A percentile compares a stretch with the other conserved stretches of the same genome.
These are phyloP conservation scores for Macrolepiota fuliginosa DNA, from an alignment of 768 basidiomycete genomes.

Conservation along the genomic window DNA sequence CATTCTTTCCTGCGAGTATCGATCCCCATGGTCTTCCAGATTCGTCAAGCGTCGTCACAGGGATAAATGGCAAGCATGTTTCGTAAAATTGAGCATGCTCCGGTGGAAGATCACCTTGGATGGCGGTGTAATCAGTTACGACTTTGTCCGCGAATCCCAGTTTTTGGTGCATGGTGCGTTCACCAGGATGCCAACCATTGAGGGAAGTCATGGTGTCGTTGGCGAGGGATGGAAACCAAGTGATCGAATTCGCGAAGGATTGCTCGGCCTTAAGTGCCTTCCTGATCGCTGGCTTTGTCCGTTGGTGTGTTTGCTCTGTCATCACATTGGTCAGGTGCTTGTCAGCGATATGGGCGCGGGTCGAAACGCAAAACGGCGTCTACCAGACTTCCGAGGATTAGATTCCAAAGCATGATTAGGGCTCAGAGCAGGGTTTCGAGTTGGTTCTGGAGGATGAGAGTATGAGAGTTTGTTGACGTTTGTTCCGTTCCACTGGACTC, in stretches of 20 bases:
- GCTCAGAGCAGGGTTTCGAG: too few species aligned
- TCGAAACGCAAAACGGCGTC: too few species aligned
- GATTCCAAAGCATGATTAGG: too few species aligned
- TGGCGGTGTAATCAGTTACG: conserved; percentile 25
- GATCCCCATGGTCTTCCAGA: conserved; percentile 57
- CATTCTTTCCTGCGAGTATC: conserved; percentile 44
- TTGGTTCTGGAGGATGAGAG: too few species aligned
- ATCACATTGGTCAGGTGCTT: background rate
- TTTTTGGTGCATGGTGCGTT: conserved; percentile 46
- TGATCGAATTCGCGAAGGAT: conserved; percentile 21
- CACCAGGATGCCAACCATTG: conserved; percentile 52
- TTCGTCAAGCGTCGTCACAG: conserved; percentile 52
- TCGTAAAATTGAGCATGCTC: conserved; percentile 51
- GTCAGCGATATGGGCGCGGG: too few species aligned
- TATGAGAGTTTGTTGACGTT: too few species aligned
- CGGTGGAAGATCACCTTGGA: conserved; percentile 45
- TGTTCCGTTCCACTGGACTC: too few species aligned
- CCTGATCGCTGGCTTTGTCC: background rate
- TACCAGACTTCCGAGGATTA: too few species aligned
- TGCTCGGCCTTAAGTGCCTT: background rate
- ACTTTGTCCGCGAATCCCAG: conserved; percentile 38
- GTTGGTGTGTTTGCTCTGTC: background rate
- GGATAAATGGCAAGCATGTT: conserved; percentile 50
- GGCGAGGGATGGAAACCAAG: conserved; percentile 30
- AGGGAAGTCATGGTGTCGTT: conserved; percentile 23